Evolutionary conservation across 192 early-diverging fungal genomes (phyloP).

Genomic region (Spizellomyces punctatus): DNA sequence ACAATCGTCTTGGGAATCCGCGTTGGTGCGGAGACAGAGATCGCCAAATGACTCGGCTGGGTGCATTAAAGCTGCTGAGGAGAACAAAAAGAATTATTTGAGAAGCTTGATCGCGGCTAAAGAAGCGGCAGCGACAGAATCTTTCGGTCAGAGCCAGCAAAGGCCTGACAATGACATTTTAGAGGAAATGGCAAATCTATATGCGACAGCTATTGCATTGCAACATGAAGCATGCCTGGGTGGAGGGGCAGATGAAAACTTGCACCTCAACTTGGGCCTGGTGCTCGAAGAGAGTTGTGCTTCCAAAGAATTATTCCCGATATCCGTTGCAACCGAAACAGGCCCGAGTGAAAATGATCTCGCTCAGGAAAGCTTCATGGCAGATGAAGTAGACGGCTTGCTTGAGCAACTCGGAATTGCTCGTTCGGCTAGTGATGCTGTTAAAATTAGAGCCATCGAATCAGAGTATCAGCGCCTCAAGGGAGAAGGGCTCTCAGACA

Average conservation of each 20-base stretch:
- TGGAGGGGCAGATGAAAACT: constrained; percentile 24
- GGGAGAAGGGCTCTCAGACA: constrained; percentile 36
- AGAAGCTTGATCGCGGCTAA: constrained; percentile 12
- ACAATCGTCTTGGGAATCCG: constrained; percentile 35
- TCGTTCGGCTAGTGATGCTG: constrained; percentile 38
- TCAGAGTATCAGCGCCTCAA: constrained; percentile 49
- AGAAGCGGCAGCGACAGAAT: background rate
- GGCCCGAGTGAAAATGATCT: constrained; percentile 23
- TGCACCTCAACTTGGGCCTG: constrained; percentile 40
- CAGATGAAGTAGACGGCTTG: constrained; percentile 54
- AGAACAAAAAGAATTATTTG: constrained; percentile 11
- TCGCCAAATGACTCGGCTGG: constrained; percentile 3
- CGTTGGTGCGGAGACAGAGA: constrained; percentile 32
- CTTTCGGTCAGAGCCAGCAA: constrained; percentile 17
- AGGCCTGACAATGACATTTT: constrained; percentile 23
- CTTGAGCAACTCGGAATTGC: constrained; percentile 45
- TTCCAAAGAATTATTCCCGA: constrained; percentile 34
- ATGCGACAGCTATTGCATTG: constrained; percentile 39
- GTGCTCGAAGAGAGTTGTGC: constrained; percentile 39
- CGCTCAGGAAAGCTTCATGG: constrained; percentile 47
- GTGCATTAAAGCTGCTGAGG: constrained; percentile 21
- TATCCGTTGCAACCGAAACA: background rate
- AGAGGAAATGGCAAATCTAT: constrained; percentile 16
- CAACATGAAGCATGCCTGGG: constrained; percentile 13
- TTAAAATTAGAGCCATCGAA: constrained; percentile 51